Evolutionary conservation across 257 asterid genomes (phyloP).

Genomic region (Solanum clarkiae): DNA sequence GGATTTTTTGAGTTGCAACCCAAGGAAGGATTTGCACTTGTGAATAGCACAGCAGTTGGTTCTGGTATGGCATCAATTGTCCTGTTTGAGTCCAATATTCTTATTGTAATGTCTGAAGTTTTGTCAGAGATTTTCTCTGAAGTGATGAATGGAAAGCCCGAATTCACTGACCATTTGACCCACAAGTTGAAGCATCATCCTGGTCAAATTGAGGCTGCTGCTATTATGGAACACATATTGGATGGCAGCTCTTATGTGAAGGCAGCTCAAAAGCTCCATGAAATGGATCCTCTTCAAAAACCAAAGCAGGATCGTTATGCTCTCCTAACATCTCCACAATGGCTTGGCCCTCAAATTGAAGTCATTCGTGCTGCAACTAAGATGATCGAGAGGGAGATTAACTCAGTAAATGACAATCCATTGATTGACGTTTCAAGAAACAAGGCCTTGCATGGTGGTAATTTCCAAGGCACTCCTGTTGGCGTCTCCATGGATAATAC

Average conservation of each 20-base stretch:
- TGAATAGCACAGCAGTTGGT: constrained; percentile 42
- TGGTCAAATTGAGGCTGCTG: constrained; percentile 47
- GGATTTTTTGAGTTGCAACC: constrained; percentile 43
- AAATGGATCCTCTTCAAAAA: constrained; percentile 33
- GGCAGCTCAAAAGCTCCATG: constrained; percentile 29
- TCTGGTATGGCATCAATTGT: constrained; percentile 47
- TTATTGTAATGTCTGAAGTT: constrained; percentile 23
- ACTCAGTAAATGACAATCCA: constrained; percentile 44
- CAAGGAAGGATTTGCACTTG: constrained; percentile 41
- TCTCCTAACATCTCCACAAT: constrained; percentile 36
- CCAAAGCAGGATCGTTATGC: constrained; percentile 46
- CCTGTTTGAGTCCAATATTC: constrained; percentile 28
- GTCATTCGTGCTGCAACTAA: constrained; percentile 36
- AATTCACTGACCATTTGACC: constrained; percentile 37
- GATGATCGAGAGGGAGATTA: constrained; percentile 48
- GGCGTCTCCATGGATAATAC: constrained; percentile 48
- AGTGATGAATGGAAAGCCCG: constrained; percentile 46
- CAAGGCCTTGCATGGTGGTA: constrained; percentile 43
- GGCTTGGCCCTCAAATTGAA: constrained; percentile 48
- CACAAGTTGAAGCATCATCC: constrained; percentile 46
- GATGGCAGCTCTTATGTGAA: constrained; percentile 32
- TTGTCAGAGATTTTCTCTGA: constrained; percentile 42
- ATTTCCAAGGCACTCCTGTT: constrained; percentile 42
- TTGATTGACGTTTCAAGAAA: constrained; percentile 38
- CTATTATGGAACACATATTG: constrained; percentile 39